Percentiles rank a stretch among this genome's conserved stretches.
Conservation (phyloP, 495 filamentous ascomycete genomes). For the Platismatia glauca region DNA sequence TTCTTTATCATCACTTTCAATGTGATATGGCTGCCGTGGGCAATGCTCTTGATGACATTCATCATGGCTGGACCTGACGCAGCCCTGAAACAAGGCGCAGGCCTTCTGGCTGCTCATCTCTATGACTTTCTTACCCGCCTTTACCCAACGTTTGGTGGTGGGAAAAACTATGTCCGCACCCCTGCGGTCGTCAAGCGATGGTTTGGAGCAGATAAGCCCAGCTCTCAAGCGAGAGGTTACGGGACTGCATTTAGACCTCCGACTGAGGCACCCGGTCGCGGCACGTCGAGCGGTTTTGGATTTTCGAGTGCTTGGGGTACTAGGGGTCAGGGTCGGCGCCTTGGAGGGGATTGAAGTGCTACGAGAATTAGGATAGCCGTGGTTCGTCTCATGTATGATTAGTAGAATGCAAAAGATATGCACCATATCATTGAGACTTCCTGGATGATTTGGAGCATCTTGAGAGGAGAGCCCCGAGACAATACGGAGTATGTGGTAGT, state of each 20-base stretch:
- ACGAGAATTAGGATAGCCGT: background rate
- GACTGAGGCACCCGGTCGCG: conserved; percentile 22
- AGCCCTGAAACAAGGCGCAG: conserved; percentile 50
- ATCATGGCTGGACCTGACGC: conserved; percentile 42
- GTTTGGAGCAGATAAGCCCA: conserved; percentile 40
- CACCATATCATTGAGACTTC: background rate
- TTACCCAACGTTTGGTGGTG: conserved; percentile 76
- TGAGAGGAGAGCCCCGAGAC: no score
- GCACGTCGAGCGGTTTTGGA: conserved; percentile 31
- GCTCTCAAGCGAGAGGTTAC: conserved; percentile 40
- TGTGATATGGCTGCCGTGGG: conserved; percentile 64
- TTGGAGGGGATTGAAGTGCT: conserved; percentile 43
- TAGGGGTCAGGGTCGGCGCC: conserved; percentile 57
- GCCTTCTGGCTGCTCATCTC: conserved; percentile 72
- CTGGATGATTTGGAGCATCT: no score
- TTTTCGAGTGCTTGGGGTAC: conserved; percentile 49
- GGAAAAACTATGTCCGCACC: conserved; percentile 59
- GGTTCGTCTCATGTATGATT: background rate
- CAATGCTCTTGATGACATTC: conserved; percentile 61
- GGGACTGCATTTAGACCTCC: conserved; percentile 46
- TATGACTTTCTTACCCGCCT: conserved; percentile 78
- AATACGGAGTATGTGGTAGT: no score
- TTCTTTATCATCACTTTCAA: conserved; percentile 74
- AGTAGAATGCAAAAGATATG: background rate
- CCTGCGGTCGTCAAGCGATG: conserved; percentile 56